Conservation (phyloP, 179 eudicot species). For the Amaranthus tricolor region DNA sequence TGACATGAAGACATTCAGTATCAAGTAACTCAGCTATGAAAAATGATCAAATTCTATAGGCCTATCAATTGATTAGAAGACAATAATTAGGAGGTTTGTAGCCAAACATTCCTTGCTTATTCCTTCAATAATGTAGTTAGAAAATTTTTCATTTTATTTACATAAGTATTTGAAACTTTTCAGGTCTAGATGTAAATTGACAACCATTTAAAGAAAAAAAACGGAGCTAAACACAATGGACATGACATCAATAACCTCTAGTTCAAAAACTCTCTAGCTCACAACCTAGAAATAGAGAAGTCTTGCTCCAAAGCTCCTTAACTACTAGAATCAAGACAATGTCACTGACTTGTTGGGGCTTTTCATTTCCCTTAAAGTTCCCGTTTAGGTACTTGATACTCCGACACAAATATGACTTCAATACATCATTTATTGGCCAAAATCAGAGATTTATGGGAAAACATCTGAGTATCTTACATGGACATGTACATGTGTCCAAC, state of each 20-base stretch:
- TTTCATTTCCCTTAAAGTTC: no score
- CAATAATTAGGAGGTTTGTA: background rate
- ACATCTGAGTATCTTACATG: no score
- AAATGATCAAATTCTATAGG: background rate
- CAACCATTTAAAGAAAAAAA: background rate
- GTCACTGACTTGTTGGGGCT: no score
- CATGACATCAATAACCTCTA: background rate
- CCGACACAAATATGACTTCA: no score
- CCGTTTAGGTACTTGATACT: no score
- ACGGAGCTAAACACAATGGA: no score
- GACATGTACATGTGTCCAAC: no score
- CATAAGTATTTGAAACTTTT: background rate
- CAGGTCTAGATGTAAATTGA: background rate
- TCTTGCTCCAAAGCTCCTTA: background rate
- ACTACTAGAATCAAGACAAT: background rate
- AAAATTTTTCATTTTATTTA: background rate
- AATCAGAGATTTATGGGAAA: no score
- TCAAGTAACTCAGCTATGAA: background rate
- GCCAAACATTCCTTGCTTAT: background rate
- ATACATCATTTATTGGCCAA: no score
- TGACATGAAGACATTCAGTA: background rate
- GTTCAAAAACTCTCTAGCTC: background rate
- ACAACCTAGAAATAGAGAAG: background rate
- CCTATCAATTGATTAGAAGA: background rate
- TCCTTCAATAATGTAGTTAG: background rate